Evolutionary conservation across 768 basidiomycete genomes (phyloP).

Genomic region (Collybiopsis luxurians): DNA sequence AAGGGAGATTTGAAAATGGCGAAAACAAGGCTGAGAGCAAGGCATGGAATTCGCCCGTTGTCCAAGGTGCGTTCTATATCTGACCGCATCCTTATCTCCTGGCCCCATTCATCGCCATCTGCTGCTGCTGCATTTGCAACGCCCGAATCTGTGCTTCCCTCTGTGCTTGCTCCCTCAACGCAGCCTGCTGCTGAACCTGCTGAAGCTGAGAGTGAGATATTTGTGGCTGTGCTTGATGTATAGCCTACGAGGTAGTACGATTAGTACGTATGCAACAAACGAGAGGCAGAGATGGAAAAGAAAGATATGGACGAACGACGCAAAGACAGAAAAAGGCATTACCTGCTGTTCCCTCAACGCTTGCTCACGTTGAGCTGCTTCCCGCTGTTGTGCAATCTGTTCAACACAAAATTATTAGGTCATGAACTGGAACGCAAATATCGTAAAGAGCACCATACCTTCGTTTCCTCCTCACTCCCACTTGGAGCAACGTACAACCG

Average conservation of each 20-base stretch:
- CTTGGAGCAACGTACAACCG: constrained; percentile 89
- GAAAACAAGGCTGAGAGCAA: background rate
- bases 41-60: no score
- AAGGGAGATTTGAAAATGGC: background rate
- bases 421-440: constrained; percentile 31
- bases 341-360: constrained; percentile 15
- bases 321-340: background rate
- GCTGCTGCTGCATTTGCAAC: constrained; percentile 21
- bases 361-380: constrained; percentile 17
- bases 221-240: constrained; percentile 15
- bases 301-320: background rate
- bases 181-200: constrained; percentile 7
- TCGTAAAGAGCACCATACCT: no score
- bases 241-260: background rate
- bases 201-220: constrained; percentile 14
- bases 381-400: constrained; percentile 8
- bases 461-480: constrained; percentile 34
- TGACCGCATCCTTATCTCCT: constrained; percentile 3
- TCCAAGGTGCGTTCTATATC: no score
- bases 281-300: background rate
- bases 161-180: constrained; percentile 3
- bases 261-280: background rate
- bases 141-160: constrained; percentile 1
- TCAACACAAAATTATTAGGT: constrained; percentile 14
- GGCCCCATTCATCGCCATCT: constrained; percentile 16